phyloP scores from a whole-genome alignment of 2,329 filamentous ascomycete genomes.

The Fusarium buharicum region DNA sequence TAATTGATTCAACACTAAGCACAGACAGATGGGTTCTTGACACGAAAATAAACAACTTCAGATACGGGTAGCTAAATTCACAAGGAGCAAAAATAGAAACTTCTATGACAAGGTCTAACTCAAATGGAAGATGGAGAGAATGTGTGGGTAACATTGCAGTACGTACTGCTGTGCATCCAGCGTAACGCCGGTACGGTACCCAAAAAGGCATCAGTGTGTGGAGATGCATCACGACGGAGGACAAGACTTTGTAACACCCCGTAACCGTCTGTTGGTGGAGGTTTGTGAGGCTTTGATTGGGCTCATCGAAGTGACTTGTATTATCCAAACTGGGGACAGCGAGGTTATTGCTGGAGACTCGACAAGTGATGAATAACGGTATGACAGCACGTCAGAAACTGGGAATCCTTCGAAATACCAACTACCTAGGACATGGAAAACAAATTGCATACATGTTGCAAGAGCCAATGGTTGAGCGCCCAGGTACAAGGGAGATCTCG shows the following conservation, averaged over 20 bases:
- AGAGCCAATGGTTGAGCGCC: not conserved
- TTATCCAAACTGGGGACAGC: constrained; percentile 2
- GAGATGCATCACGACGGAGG: constrained; percentile 28
- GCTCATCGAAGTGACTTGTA: constrained; percentile 1
- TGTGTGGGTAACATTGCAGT: constrained; percentile 28
- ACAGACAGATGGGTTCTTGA: constrained; percentile 26
- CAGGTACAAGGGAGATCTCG: not conserved
- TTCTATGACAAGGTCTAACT: constrained; percentile 22
- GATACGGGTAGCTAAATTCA: constrained; percentile 6
- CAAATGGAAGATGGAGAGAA: constrained; percentile 22
- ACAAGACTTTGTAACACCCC: constrained; percentile 22
- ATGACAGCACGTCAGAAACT: constrained; percentile 16
- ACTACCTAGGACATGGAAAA: not conserved
- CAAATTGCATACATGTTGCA: not conserved
- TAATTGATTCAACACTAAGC: constrained; percentile 20
- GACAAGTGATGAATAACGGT: constrained; percentile 24
- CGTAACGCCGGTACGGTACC: constrained; percentile 28
- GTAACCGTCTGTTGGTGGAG: constrained; percentile 14
- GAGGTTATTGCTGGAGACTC: not conserved
- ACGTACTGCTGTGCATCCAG: not conserved
- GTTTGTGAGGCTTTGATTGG: constrained; percentile 2
- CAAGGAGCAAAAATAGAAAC: constrained; percentile 40
- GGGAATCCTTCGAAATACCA: not conserved
- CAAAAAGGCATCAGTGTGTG: constrained; percentile 31
- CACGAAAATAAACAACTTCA: constrained; percentile 5